These are phyloP conservation scores for Aspergillus sparsus DNA, from an alignment of 495 filamentous ascomycete genomes.

Conservation along the genomic window DNA sequence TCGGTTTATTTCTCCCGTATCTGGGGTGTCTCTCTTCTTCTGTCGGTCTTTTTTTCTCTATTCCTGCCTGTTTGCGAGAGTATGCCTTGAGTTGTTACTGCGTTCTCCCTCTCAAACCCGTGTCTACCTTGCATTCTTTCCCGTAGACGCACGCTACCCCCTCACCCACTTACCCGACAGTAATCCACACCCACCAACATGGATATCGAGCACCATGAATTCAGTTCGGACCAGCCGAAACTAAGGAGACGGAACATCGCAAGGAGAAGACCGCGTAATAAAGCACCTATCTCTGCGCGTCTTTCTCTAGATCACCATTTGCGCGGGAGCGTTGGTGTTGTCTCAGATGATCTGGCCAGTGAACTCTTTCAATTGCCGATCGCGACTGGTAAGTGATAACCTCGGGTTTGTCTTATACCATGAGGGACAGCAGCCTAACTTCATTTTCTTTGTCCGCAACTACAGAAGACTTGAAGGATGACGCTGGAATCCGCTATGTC, in stretches of 20 bases:
- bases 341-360: slow-evolving; percentile 82
- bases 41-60: slow-evolving; percentile 1
- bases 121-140: slow-evolving; percentile 1
- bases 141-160: not conserved
- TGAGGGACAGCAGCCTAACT: slow-evolving; percentile 5
- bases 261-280: slow-evolving; percentile 52
- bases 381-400: slow-evolving; percentile 35
- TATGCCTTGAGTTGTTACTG: slow-evolving; percentile 18
- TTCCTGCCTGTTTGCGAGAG: slow-evolving; percentile 10
- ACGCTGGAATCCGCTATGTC: slow-evolving; percentile 57
- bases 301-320: slow-evolving; percentile 79
- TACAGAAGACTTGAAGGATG: slow-evolving; percentile 24
- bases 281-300: slow-evolving; percentile 58
- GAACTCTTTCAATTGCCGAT: slow-evolving; percentile 71
- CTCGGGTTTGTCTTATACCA: not conserved
- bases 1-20: slow-evolving; percentile 1
- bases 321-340: slow-evolving; percentile 81
- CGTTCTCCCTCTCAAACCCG: slow-evolving; percentile 3
- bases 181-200: slow-evolving; percentile 34
- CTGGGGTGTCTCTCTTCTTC: slow-evolving; percentile 1
- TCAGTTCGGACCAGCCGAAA: slow-evolving; percentile 45
- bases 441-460: not conserved
- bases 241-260: slow-evolving; percentile 37
- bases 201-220: slow-evolving; percentile 41
- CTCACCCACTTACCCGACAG: slow-evolving; percentile 25